Conservation (phyloP, 2,329 filamentous ascomycete species). For the Trichoderma koningii region DNA sequence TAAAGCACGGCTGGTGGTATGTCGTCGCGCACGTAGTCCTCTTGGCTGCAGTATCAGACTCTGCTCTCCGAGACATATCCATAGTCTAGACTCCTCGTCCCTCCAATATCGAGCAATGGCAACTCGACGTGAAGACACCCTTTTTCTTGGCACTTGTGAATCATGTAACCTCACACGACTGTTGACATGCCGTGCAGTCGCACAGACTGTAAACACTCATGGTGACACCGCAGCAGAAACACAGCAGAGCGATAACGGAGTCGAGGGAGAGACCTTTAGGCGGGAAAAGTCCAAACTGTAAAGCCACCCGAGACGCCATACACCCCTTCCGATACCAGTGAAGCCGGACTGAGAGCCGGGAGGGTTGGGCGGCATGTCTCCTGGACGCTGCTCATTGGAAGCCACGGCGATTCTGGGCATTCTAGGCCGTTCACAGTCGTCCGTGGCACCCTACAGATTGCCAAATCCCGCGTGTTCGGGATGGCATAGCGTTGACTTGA, state of each 20-base stretch:
- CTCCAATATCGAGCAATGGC: slow-evolving; percentile 6
- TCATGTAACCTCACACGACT: background rate
- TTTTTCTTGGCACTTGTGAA: slow-evolving; percentile 17
- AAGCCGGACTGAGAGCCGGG: no score
- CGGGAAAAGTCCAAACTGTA: slow-evolving; percentile 14
- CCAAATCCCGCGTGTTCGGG: background rate
- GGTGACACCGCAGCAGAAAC: slow-evolving; percentile 5
- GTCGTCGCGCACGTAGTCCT: background rate
- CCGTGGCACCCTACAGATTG: slow-evolving; percentile 1
- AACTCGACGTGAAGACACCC: slow-evolving; percentile 6
- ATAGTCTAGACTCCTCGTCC: slow-evolving; percentile 5
- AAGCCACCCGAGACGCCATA: slow-evolving; percentile 12
- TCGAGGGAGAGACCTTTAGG: background rate
- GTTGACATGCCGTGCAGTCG: slow-evolving; percentile 6
- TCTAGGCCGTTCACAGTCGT: background rate
- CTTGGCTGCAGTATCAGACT: background rate
- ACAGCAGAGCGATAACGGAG: slow-evolving; percentile 20
- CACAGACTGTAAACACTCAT: background rate
- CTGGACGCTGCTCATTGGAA: background rate
- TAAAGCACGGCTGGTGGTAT: background rate
- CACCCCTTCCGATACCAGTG: background rate
- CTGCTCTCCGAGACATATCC: slow-evolving; percentile 5
- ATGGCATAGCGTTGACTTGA: background rate
- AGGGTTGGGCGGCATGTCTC: background rate
- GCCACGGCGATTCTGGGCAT: background rate